Conservation (phyloP, 2,329 filamentous ascomycete genomes). For the Nothomitra cinnamomea region DNA sequence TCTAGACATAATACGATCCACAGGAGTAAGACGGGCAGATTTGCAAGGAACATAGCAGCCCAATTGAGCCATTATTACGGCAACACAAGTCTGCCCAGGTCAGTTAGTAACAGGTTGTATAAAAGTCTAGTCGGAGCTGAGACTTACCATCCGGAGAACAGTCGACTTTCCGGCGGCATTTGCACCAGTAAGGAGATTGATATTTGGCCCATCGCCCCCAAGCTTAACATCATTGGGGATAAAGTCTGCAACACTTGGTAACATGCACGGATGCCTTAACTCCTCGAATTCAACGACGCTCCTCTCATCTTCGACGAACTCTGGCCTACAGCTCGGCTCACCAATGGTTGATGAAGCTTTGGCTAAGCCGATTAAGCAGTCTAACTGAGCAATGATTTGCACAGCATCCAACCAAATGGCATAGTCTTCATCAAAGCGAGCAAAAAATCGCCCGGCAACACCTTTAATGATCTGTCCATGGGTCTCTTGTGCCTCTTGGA, state of each 20-base stretch:
- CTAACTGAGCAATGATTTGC: constrained; percentile 76
- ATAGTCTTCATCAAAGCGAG: constrained; percentile 78
- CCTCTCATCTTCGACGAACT: constrained; percentile 71
- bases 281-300: constrained; percentile 85
- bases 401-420: constrained; percentile 75
- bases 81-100: constrained; percentile 62
- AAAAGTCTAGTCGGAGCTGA: no score
- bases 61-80: constrained; percentile 94
- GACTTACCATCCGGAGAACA: constrained; percentile 71
- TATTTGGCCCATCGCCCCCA: constrained; percentile 64
- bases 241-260: constrained; percentile 77
- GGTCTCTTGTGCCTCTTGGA: constrained; percentile 88
- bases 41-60: constrained; percentile 80
- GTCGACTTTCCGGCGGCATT: constrained; percentile 98
- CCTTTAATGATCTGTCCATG: constrained; percentile 84
- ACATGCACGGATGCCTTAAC: constrained; percentile 87
- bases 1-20: constrained; percentile 97
- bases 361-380: constrained; percentile 85
- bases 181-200: constrained; percentile 83
- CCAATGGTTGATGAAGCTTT: constrained; percentile 74
- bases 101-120: background rate
- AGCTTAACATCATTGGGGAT: constrained; percentile 89
- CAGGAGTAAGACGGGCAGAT: constrained; percentile 69
- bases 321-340: constrained; percentile 71
- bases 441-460: constrained; percentile 66